Conservation (phyloP, 2,329 filamentous ascomycete species). For the Exserohilum turcica region DNA sequence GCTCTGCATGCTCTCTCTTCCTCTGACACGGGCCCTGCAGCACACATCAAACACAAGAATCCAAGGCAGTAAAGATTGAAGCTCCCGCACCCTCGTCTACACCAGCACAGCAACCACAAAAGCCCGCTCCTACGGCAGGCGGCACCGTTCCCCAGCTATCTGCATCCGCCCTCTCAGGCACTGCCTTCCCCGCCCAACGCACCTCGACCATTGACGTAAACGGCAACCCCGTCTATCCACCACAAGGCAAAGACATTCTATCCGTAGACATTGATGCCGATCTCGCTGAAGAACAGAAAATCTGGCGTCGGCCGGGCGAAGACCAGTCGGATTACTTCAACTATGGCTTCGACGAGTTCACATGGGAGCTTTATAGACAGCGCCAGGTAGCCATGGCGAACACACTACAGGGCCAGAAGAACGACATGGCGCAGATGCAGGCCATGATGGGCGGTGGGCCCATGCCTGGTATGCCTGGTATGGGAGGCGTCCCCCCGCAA, state of each 20-base stretch:
- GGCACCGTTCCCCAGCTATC: slow-evolving; percentile 31
- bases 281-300: slow-evolving; percentile 75
- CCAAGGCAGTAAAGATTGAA: slow-evolving; percentile 48
- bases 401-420: slow-evolving; percentile 82
- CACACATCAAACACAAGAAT: slow-evolving; percentile 35
- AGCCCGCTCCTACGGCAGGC: slow-evolving; percentile 8
- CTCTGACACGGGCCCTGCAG: slow-evolving; percentile 27
- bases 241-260: slow-evolving; percentile 73
- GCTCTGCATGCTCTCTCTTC: background rate
- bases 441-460: slow-evolving; percentile 55
- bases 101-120: slow-evolving; percentile 17
- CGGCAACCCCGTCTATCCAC: slow-evolving; percentile 77
- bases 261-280: slow-evolving; percentile 59
- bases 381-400: slow-evolving; percentile 81
- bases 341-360: slow-evolving; percentile 98
- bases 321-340: slow-evolving; percentile 98
- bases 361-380: slow-evolving; percentile 90
- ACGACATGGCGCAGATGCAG: slow-evolving; percentile 65
- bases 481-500: slow-evolving; percentile 22
- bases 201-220: slow-evolving; percentile 87
- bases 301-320: slow-evolving; percentile 92
- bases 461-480: slow-evolving; percentile 34
- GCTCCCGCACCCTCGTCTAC: slow-evolving; percentile 34
- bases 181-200: slow-evolving; percentile 64
- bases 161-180: slow-evolving; percentile 32